phyloP scores from a whole-genome alignment of 352 stramenopile genomes.

The Pythium dissimile region DNA sequence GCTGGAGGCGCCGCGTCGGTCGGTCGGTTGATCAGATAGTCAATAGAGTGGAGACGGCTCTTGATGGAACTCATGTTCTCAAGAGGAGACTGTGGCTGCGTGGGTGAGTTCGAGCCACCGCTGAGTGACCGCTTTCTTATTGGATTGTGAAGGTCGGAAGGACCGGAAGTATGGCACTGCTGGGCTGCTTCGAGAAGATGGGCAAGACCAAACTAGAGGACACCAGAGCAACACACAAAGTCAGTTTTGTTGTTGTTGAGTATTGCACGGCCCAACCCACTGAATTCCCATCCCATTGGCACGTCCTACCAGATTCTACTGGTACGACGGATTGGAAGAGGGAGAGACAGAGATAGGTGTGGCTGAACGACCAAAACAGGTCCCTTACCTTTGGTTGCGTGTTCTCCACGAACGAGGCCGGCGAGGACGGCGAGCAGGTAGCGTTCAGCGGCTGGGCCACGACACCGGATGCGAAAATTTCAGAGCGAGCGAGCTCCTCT shows the following conservation, averaged over 20 bases:
- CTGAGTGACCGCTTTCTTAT: neutral
- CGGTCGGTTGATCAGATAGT: constrained; percentile 19
- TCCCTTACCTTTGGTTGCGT: constrained; percentile 17
- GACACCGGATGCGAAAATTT: constrained; percentile 10
- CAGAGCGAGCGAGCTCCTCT: neutral
- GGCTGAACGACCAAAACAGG: too few relatives aligned
- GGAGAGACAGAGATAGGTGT: too few relatives aligned
- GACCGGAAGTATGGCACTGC: constrained; percentile 26
- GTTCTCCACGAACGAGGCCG: constrained; percentile 1
- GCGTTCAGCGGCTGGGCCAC: constrained; percentile 10
- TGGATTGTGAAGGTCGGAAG: constrained; percentile 3
- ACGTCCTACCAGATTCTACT: too few relatives aligned
- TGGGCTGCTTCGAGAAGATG: constrained; percentile 60
- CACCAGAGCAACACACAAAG: constrained; percentile 17
- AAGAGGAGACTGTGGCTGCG: neutral
- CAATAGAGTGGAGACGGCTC: constrained; percentile 25
- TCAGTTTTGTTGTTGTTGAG: constrained; percentile 15
- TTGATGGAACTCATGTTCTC: constrained; percentile 8
- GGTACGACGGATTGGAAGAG: too few relatives aligned
- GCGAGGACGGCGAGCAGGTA: constrained; percentile 13
- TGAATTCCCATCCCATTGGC: constrained; percentile 4
- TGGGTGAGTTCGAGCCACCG: neutral
- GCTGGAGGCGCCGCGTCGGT: constrained; percentile 2
- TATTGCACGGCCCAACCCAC: neutral
- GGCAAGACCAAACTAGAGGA: constrained; percentile 44